These are phyloP conservation scores for Blastocystis sp. DNA, from an alignment of 352 stramenopile genomes.

Conservation along the genomic window DNA sequence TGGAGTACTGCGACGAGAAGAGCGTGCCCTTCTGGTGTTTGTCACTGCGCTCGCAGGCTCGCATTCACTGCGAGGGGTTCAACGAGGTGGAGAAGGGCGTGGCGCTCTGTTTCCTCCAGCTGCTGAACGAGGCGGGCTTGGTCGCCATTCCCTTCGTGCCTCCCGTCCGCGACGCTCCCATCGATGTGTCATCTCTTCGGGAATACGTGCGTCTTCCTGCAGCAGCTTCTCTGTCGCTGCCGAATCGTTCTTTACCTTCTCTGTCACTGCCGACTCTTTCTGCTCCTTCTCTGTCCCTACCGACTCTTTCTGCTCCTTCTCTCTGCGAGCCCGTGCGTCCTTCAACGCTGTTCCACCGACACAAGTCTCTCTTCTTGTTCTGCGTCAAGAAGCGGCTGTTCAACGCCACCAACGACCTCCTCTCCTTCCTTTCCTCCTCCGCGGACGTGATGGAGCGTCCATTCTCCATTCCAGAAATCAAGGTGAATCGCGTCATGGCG, in stretches of 20 bases:
- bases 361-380: slow-evolving; percentile 32
- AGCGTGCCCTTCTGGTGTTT: not conserved
- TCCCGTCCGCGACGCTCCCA: not conserved
- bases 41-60: not conserved
- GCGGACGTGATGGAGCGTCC: slow-evolving; percentile 33
- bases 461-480: slow-evolving; percentile 55
- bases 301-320: no score
- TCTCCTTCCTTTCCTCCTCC: not conserved
- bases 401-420: not conserved
- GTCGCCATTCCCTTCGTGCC: not conserved
- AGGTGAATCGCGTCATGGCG: slow-evolving; percentile 44
- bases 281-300: no score
- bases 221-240: no score
- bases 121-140: not conserved
- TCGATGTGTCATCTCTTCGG: not conserved
- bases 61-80: not conserved
- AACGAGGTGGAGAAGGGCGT: not conserved
- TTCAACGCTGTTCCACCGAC: not conserved
- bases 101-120: not conserved
- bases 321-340: not conserved
- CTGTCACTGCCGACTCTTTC: not conserved
- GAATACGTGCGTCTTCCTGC: no score
- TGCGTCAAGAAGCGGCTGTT: slow-evolving; percentile 54
- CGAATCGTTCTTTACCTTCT: no score
- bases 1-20: not conserved